Evolutionary conservation across 1,139 yeast genomes (phyloP).

Genomic region (Yamadazyma dendronema): DNA sequence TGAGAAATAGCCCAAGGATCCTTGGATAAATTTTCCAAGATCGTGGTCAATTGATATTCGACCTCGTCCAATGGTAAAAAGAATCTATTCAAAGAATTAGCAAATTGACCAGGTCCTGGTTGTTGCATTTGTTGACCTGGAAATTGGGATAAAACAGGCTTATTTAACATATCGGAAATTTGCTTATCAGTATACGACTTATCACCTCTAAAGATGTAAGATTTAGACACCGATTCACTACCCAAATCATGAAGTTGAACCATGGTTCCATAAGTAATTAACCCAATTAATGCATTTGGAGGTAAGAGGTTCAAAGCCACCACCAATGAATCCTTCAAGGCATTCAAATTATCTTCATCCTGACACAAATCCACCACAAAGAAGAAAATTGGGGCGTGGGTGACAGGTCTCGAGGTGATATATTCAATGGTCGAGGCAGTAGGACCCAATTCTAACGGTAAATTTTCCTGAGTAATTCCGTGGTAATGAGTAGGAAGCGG

Average conservation of each 20-base stretch:
- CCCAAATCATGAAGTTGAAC: slow-evolving; percentile 93
- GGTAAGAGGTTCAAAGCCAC: slow-evolving; percentile 84
- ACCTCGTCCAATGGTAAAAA: slow-evolving; percentile 83
- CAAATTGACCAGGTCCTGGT: slow-evolving; percentile 12
- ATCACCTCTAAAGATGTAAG: slow-evolving; percentile 90
- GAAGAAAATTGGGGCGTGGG: slow-evolving; percentile 87
- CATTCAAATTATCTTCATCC: slow-evolving; percentile 87
- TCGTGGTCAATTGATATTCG: slow-evolving; percentile 80
- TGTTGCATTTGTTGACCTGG: slow-evolving; percentile 19
- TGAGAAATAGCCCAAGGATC: slow-evolving; percentile 94
- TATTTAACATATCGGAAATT: slow-evolving; percentile 70
- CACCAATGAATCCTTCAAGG: slow-evolving; percentile 83
- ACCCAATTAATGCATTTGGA: slow-evolving; percentile 88
- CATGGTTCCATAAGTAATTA: slow-evolving; percentile 92
- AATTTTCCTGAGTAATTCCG: slow-evolving; percentile 75
- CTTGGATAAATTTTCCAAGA: slow-evolving; percentile 72
- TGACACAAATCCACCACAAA: slow-evolving; percentile 93
- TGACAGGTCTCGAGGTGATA: slow-evolving; percentile 83
- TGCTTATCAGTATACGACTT: slow-evolving; percentile 80
- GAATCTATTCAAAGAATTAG: slow-evolving; percentile 66
- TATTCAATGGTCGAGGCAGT: slow-evolving; percentile 88
- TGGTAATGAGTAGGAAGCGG: slow-evolving; percentile 89
- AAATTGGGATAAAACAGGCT: slow-evolving; percentile 37
- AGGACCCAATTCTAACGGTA: slow-evolving; percentile 84
- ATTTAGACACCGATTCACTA: slow-evolving; percentile 70